Evolutionary conservation across 2,329 filamentous ascomycete genomes (phyloP), one percentile per base, ranked within the genome.

Genomic region (Aspergillus latus): DNA sequence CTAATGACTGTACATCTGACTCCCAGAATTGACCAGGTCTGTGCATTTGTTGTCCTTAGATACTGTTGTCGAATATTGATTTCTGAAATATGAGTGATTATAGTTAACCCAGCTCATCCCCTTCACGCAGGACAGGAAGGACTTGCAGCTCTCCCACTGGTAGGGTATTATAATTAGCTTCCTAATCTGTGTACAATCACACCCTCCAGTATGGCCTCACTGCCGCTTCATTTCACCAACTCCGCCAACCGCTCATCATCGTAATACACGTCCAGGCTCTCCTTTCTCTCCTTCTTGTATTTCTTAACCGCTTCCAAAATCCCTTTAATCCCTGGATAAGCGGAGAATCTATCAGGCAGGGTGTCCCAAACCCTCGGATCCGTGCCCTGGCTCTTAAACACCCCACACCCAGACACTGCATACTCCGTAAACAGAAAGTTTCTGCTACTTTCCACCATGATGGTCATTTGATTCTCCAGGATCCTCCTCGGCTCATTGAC

Each of bases 401-500:
- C 64, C 2, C 67, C 66, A 43, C 67, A 69, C 32, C 62, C 61
- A 42, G 44, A 49, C 8, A 64, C 63, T 1, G 62, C 67, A 51
- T 69, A 68, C 29, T 68, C 65, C 1, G 67, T 68, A 49, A 69
- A 68, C 21, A 69, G 55, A 42, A 68, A 67, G 7, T 62, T 59
- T 15, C 66, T 64, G 44, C 65, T 68, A 37, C 65, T 68, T 52
- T 69, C 67, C 3, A 68, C 51, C 67, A 69, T 69, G 49, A 69
- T 65, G 5, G 67, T 68, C 66, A 68, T 69, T 64, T 69, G 67
- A 34, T 69, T 63, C 45, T 74, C 73, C 5, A 80, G 60, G 8
- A 78, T 78, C 61, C 69, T 75, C 52, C 78, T 69, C 2, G 76
- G 75, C 37, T 73, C 67, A 45, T 73, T 76, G 54, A 74, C 72